Evolutionary conservation across 75 land plant genomes (phyloP), one percentile per base, ranked within the genome.

Genomic region (Larix kaempferi): DNA sequence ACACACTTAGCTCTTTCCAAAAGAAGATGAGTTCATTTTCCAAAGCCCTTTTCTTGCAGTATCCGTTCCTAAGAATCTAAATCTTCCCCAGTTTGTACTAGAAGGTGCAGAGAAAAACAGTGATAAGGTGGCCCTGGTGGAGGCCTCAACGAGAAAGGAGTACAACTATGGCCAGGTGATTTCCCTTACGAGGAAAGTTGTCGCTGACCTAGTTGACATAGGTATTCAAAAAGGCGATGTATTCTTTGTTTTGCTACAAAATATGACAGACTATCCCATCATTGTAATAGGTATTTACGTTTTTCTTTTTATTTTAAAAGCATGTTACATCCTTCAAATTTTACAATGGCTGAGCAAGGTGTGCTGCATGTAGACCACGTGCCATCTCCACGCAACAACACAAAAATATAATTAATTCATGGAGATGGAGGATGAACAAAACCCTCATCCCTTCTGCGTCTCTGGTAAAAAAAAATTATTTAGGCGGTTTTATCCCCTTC

Each of bases 221-320:
- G 90, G 91, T 6, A 57, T 95, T 17, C 64, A 84, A 71, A 93
- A 91, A 55, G 99, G 98, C 0, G 86, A 86, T 11, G 98, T 98
- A 12, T 91, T 95, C 58, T 78, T 91, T 16, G 90, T 98, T 10
- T 75, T 91, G 22, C 88, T 98, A 19, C 99, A 98, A 6, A 98
- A 98, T 82, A 78, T 95, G 37, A 89, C 90, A 1, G 92, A 94
- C 76, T 98, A 95, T 56, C 91, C 88, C 63, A 86, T 93, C 29
- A 77, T 98, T 33, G 92, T 90, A 13, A 82, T 98, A 3, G 99
- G 98, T n/a, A n/a, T n/a, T n/a, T n/a, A n/a, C n/a, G n/a, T n/a
- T n/a, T n/a, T n/a, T n/a, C n/a, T n/a, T n/a, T n/a, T n/a, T n/a
- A n/a, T n/a, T n/a, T n/a, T n/a, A n/a, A n/a, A n/a, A n/a, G n/a